phyloP scores from a whole-genome alignment of 768 basidiomycete species.

The Phlegmacium glaucopus region DNA sequence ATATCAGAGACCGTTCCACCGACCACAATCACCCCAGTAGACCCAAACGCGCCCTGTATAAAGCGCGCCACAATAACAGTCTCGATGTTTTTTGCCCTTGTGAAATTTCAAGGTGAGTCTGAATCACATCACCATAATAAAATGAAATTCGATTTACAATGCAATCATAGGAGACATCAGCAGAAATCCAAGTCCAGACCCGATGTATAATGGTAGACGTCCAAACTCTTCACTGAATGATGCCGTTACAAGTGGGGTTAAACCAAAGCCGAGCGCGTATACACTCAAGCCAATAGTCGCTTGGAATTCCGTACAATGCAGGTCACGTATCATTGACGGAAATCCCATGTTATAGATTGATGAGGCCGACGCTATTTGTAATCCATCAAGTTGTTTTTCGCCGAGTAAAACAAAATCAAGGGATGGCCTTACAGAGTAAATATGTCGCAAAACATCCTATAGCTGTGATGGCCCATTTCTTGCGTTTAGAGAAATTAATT shows the following conservation, averaged over 20 bases:
- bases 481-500: conserved; percentile 29
- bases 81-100: conserved; percentile 47
- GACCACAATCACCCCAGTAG: conserved; percentile 72
- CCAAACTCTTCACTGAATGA: conserved; percentile 72
- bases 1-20: conserved; percentile 74
- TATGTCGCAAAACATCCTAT: conserved; percentile 47
- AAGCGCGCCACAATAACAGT: conserved; percentile 68
- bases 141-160: conserved; percentile 27
- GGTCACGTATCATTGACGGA: conserved; percentile 49
- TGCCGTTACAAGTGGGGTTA: conserved; percentile 61
- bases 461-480: conserved; percentile 43
- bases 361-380: conserved; percentile 26
- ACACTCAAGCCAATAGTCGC: conserved; percentile 46
- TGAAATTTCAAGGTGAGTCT: conserved; percentile 5
- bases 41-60: conserved; percentile 62
- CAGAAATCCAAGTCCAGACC: conserved; percentile 42
- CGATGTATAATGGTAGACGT: conserved; percentile 53
- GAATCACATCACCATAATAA: background rate
- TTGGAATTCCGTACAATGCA: conserved; percentile 39
- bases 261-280: conserved; percentile 58
- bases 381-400: background rate
- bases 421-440: conserved; percentile 39
- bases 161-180: conserved; percentile 49
- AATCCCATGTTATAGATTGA: conserved; percentile 55
- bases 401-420: conserved; percentile 28